phyloP scores from a whole-genome alignment of 805 yeast species.

The Danielozyma ontarioensis region DNA sequence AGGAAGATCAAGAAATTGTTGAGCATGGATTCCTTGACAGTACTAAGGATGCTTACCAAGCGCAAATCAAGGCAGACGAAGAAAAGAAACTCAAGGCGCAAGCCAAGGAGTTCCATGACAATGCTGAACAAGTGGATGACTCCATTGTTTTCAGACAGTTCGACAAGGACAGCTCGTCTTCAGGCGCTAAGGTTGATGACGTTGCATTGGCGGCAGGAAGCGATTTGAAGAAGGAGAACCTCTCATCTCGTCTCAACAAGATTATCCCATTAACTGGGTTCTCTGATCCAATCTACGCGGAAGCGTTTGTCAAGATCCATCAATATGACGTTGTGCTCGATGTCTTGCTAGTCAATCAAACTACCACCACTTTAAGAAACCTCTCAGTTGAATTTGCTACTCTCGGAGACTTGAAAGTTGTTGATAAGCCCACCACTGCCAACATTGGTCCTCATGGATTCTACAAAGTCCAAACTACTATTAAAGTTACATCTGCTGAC shows the following conservation, averaged over 20 bases:
- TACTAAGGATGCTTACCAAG: conserved; percentile 77
- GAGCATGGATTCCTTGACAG: conserved; percentile 79
- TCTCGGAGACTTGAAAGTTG: conserved; percentile 90
- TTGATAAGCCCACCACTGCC: conserved; percentile 83
- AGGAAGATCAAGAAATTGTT: conserved; percentile 45
- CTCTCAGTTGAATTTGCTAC: conserved; percentile 93
- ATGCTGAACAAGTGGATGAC: conserved; percentile 76
- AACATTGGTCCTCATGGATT: conserved; percentile 98
- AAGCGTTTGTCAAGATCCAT: conserved; percentile 92
- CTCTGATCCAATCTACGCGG: conserved; percentile 97
- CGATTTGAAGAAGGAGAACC: conserved; percentile 48
- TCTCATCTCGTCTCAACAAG: conserved; percentile 77
- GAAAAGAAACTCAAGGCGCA: conserved; percentile 50
- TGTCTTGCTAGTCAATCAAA: conserved; percentile 90
- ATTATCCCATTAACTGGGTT: conserved; percentile 96
- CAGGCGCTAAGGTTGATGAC: conserved; percentile 48
- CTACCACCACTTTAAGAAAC: conserved; percentile 84
- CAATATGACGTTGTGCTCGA: conserved; percentile 95
- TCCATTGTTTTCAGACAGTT: conserved; percentile 77
- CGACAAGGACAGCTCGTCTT: conserved; percentile 34
- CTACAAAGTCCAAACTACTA: conserved; percentile 80
- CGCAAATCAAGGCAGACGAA: conserved; percentile 60
- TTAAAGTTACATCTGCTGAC: conserved; percentile 94
- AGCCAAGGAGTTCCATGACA: conserved; percentile 53
- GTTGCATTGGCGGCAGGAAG: conserved; percentile 50